Base-by-base conservation (phyloP, 2,329 filamentous ascomycete species). In the Venturia asperata region DNA sequence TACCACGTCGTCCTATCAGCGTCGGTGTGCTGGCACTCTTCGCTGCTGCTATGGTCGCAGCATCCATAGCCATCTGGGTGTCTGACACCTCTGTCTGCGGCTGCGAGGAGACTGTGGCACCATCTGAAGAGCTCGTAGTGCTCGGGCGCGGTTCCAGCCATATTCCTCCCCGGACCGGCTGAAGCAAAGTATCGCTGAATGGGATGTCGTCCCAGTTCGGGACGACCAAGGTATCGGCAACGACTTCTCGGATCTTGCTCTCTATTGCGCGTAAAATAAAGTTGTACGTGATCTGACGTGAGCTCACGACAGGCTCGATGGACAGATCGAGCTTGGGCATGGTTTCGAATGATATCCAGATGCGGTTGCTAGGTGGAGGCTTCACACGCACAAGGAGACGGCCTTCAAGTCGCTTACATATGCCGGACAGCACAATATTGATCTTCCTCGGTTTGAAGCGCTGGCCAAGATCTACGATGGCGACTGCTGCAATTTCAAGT, bases 141-240 rank as follows among this genome's bases (percentile, higher is more conserved):
- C 34, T 61, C 67, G 11, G 67, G 67, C 68, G 69, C 70, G 78
- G 76, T 64, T 78, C 76, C 68, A 80, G 75, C 86, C 86, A 99
- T 24, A 97, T 89, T 0, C 94, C 94, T 13, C 93, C 94, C 70
- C 94, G 84, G 81, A 91, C 92, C 24, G 80, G 78, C 74, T 96
- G 91, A 65, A 85, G 80, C 65, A 87, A 82, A 0, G 92, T 97
- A 70, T 89, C 86, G 73, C 91, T 88, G 75, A 99, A 97, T 0
- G 94, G 92, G 30, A 91, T 83, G 73, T 99, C 94, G 69, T 99
- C 94, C 93, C 94, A 99, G 73, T 96, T 96, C 0, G 94, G 94
- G 65, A 88, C 81, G 1, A 99, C 94, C 24, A 97, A 76, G 1
- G 92, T 96, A 77, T 99, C 94, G 11, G 89, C 90, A 67, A 99